Evolutionary conservation across 768 basidiomycete genomes (phyloP), one percentile per base, ranked within the genome.

Genomic region (Crucibulum laeve): DNA sequence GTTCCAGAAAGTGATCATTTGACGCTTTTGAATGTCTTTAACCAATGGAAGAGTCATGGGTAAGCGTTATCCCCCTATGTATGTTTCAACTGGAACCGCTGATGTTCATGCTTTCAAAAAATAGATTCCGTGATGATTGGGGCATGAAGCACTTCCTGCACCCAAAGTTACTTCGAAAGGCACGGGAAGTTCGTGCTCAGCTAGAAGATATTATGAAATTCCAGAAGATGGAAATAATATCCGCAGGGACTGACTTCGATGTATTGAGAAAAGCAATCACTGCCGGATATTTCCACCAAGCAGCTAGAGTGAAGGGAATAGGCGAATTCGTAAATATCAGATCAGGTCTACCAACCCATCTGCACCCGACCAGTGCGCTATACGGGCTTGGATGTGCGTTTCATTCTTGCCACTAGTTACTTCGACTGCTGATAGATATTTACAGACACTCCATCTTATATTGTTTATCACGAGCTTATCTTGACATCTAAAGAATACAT

Each of bases 191-290:
- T 26, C 82, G 96, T 23, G 80, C 77, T 2, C 96, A 99, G 68
- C 77, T 99, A 13, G 94, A 97, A 59, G 96, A 99, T 57, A 98
- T 99, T 63, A 97, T 97, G 93, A 95, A 96, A 58, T 88, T 90
- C 63, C 94, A 97, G 67, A 97, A 97, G 70, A 91, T 98, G 87
- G 89, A 88, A 38, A 64, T 91, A 17, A 78, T 91, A 53, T 91
- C 92, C 4, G 85, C 82, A 28, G 95, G 95, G 5, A 97, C 94
- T 0, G 93, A 98, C 59, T 98, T 92, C 65, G 96, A 99, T 56
- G 65, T 94, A 18, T 73, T 97, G 49, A 92, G 94, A 60, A 98
- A 95, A 80, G 91, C 92, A 2, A 98, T 99, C 53, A 86, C 91
- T 26, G 88, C 95, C 22, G 95, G 95, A 23, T 99, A 97, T 65